phyloP scores from a whole-genome alignment of 1,284 basidiomycete genomes.

The Jaminaea rosea region DNA sequence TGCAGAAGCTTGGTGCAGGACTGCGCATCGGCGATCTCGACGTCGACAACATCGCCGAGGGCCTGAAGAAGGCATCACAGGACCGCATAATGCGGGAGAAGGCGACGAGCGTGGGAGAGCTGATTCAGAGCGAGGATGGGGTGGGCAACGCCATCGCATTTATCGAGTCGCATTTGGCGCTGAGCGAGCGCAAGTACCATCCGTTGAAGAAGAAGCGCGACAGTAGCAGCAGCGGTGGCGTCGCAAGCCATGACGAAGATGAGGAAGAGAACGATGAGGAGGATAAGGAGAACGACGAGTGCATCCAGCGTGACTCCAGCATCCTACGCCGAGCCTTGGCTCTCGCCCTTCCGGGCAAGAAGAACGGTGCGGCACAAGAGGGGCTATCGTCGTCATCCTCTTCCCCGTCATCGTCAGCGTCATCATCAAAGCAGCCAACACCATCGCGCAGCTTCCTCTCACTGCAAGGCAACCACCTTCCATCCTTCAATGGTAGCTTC shows the following conservation, averaged over 20 bases:
- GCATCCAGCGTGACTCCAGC: no score
- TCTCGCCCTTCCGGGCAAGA: no score
- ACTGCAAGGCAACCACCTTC: not conserved
- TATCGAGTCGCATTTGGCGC: constrained; percentile 13
- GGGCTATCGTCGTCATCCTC: no score
- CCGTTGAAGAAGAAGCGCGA: not conserved
- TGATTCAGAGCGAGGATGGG: constrained; percentile 35
- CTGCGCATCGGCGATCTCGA: constrained; percentile 18
- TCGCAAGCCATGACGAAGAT: constrained; percentile 28
- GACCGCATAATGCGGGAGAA: constrained; percentile 36
- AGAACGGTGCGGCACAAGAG: no score
- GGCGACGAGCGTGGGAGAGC: constrained; percentile 28
- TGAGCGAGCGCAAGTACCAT: not conserved
- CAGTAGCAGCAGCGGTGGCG: constrained; percentile 7
- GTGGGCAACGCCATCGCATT: constrained; percentile 29
- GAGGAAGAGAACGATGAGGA: constrained; percentile 15
- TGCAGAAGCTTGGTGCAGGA: constrained; percentile 34
- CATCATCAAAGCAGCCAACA: no score
- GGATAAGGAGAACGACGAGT: constrained; percentile 2
- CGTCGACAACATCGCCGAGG: constrained; percentile 11
- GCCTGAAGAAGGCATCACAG: constrained; percentile 20
- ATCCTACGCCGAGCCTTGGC: no score
- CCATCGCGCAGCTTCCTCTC: no score
- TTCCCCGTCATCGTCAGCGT: no score
- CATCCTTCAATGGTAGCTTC: constrained; percentile 1